Evolutionary conservation across 495 filamentous ascomycete species (phyloP), one percentile per base, ranked within the genome.

Genomic region (Evansstolkia leycettana): DNA sequence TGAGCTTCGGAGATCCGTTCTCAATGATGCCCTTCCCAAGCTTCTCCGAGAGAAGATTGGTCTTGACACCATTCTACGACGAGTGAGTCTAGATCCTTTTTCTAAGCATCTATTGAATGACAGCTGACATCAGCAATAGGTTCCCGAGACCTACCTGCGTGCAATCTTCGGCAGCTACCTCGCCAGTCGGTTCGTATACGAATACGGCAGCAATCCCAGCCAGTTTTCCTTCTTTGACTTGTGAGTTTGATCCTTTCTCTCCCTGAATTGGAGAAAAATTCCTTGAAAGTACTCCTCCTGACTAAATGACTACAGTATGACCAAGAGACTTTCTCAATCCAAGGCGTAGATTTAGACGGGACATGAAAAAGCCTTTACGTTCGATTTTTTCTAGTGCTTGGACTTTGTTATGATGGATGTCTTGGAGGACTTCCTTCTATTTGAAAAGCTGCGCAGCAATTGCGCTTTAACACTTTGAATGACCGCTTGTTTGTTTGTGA

Each of bases 191-290:
- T 98, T 98, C 56, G 84, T 98, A 18, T 98, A 98, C 57, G 72
- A 90, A 54, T 85, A 83, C 56, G 90, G 90, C 53, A 89, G 85
- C 63, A 74, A 71, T 43, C 87, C 90, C 3, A 89, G 79, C 66
- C 92, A 95, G 52, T 95, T 98, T 64, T 84, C 90, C 6, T 98
- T 98, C 72, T 98, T 94, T 62, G 82, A 92, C 47, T 98, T 96
- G 86, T 94, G 69, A 75, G 82, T 78, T 1, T 24, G 5, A 23
- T 10, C 12, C 32, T 17, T 32, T 16, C 7, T 6, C 12, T n/a
- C n/a, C n/a, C n/a, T n/a, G n/a, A n/a, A 8, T 33, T 4, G 2
- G 11, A 25, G 1, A 6, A 26, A 7, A 3, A 17, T 32, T 20
- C 14, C 5, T 29, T 29, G 4, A 29, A 6, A 15, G 28, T 17